phyloP scores from a whole-genome alignment of 1,139 yeast genomes.

The Hyphopichia khmerensis region DNA sequence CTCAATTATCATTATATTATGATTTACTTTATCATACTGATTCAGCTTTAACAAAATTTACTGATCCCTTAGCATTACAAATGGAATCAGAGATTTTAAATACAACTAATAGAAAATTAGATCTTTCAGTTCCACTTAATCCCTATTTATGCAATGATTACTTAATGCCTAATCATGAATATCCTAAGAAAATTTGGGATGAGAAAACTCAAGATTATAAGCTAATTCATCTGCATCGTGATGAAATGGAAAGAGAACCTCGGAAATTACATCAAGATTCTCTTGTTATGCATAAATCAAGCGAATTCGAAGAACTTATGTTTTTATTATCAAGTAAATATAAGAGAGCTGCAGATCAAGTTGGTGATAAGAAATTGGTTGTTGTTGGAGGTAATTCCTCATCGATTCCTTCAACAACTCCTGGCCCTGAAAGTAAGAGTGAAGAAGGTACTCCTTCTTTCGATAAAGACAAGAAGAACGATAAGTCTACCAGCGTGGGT shows the following conservation, averaged over 20 bases:
- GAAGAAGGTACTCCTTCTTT: constrained; percentile 13
- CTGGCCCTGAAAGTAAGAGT: constrained; percentile 14
- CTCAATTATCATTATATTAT: constrained; percentile 77
- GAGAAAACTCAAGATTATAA: constrained; percentile 33
- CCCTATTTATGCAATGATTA: constrained; percentile 54
- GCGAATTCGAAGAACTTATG: constrained; percentile 93
- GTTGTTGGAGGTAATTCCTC: constrained; percentile 34
- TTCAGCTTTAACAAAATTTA: constrained; percentile 67
- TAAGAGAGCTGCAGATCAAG: constrained; percentile 36
- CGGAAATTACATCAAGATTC: constrained; percentile 49
- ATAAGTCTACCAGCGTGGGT: constrained; percentile 10
- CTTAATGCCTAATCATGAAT: constrained; percentile 45
- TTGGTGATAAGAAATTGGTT: constrained; percentile 36
- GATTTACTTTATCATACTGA: constrained; percentile 86
- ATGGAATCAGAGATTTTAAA: constrained; percentile 85
- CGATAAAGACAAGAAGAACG: constrained; percentile 22
- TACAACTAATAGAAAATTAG: constrained; percentile 72
- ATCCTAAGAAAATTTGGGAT: constrained; percentile 45
- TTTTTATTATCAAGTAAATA: constrained; percentile 43
- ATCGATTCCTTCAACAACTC: constrained; percentile 18
- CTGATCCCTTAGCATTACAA: constrained; percentile 71
- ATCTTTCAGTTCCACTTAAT: constrained; percentile 69
- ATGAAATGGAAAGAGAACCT: constrained; percentile 41
- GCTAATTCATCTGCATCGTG: constrained; percentile 44
- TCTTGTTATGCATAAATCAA: constrained; percentile 62